phyloP scores from a whole-genome alignment of 75 land plant species.

The Picea sitchensis region DNA sequence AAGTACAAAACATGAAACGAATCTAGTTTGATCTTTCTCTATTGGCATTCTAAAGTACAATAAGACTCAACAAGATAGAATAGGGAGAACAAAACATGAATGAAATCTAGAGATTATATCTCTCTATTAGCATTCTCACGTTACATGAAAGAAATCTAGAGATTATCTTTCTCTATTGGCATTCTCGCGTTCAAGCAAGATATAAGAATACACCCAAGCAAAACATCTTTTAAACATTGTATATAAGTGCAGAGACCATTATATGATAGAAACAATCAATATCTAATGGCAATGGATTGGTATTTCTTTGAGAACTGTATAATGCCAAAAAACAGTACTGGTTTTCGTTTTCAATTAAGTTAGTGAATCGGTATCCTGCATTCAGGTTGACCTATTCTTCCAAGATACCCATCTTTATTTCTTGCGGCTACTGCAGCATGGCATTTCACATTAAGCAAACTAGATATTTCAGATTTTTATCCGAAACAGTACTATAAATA shows the following conservation, averaged over 20 bases:
- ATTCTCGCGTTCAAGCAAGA: neutral
- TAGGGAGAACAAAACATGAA: neutral
- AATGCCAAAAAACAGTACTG: neutral
- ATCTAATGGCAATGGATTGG: neutral
- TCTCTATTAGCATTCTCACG: neutral
- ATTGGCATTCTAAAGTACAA: neutral
- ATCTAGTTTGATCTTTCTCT: no score
- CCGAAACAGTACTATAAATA: no score
- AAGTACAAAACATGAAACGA: neutral
- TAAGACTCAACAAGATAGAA: neutral
- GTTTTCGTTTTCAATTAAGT: no score
- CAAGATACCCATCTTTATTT: slow-evolving; percentile 71
- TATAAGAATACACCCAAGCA: neutral
- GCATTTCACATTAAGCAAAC: no score
- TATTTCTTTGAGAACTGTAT: neutral
- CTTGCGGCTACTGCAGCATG: slow-evolving; percentile 63
- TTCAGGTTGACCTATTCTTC: slow-evolving; percentile 82
- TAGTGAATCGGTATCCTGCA: slow-evolving; percentile 55
- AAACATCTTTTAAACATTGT: neutral
- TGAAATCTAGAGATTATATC: neutral
- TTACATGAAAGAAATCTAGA: no score
- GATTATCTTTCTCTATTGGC: no score
- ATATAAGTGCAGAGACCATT: neutral
- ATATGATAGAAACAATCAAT: neutral
- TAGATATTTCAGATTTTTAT: no score